These are phyloP conservation scores for Ceratopteris richardii DNA, from an alignment of 75 land plant species.

Conservation along the genomic window DNA sequence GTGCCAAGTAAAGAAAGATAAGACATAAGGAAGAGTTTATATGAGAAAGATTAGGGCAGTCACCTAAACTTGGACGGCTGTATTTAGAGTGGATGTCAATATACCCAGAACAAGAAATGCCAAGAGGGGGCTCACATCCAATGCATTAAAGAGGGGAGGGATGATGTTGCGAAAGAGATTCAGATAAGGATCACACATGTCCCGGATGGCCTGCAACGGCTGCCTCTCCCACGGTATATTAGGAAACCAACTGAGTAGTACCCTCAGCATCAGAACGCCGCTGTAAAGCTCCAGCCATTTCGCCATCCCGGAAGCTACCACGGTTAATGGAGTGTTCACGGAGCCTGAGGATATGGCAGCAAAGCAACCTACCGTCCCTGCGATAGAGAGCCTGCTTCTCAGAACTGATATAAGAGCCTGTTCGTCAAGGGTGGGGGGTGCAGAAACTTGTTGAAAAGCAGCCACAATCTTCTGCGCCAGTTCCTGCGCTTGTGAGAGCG, in stretches of 20 bases:
- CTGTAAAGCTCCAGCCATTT: slow-evolving; percentile 92
- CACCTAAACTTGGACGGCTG: slow-evolving; percentile 11
- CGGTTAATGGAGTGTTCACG: slow-evolving; percentile 62
- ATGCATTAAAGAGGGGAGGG: slow-evolving; percentile 70
- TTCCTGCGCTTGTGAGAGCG: no score
- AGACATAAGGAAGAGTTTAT: no score
- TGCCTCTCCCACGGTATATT: slow-evolving; percentile 95
- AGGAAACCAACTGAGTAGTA: slow-evolving; percentile 93
- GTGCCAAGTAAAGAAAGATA: no score
- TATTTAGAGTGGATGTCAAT: slow-evolving; percentile 24
- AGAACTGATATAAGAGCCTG: no score
- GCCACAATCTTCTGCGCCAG: no score
- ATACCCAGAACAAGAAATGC: slow-evolving; percentile 74
- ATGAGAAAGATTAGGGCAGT: no score
- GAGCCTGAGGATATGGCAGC: slow-evolving; percentile 32
- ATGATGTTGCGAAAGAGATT: slow-evolving; percentile 76
- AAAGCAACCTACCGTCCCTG: slow-evolving; percentile 29
- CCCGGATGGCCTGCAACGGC: slow-evolving; percentile 79
- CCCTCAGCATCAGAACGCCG: slow-evolving; percentile 70
- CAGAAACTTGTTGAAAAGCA: not conserved
- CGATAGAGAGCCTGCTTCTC: slow-evolving; percentile 1
- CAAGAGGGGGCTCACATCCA: slow-evolving; percentile 83
- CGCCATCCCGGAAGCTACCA: slow-evolving; percentile 75
- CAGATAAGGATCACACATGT: slow-evolving; percentile 83
- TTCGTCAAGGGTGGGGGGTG: no score